Conservation (phyloP, 2,329 filamentous ascomycete species). For the Cladophialophora chaetospira region DNA sequence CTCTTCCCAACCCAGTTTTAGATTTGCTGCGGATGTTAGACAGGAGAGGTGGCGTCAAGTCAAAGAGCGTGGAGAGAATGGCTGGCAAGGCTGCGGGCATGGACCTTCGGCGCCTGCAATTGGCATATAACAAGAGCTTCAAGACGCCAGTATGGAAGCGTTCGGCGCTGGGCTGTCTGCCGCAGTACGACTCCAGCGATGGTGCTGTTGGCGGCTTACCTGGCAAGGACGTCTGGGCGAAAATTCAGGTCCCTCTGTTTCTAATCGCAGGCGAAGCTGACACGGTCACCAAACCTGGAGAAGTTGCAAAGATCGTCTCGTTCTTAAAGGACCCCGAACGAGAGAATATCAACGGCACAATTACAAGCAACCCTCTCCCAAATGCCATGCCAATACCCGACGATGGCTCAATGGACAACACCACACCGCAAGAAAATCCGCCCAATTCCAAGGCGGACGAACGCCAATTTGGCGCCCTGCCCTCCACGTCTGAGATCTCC, state of each 20-base stretch:
- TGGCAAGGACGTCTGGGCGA: constrained; percentile 69
- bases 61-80: constrained; percentile 76
- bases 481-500: constrained; percentile 42
- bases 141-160: constrained; percentile 78
- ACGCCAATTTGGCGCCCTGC: constrained; percentile 33
- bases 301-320: constrained; percentile 67
- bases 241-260: constrained; percentile 71
- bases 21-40: constrained; percentile 78
- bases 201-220: constrained; percentile 66
- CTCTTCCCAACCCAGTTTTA: constrained; percentile 69
- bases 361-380: constrained; percentile 32
- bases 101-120: constrained; percentile 46
- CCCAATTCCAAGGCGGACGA: constrained; percentile 43
- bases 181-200: constrained; percentile 58
- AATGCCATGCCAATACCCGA: neutral
- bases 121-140: constrained; percentile 72
- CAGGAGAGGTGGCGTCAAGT: constrained; percentile 73
- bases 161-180: constrained; percentile 73
- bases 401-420: neutral
- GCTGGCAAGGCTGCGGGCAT: constrained; percentile 48
- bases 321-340: constrained; percentile 20
- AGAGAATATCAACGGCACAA: neutral
- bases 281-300: constrained; percentile 69
- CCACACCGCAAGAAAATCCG: neutral
- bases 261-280: constrained; percentile 79